A percentile compares a stretch with the other conserved stretches of the same genome.
phyloP scores from a whole-genome alignment of 108 stramenopile genomes.

The Skeletonema potamos region DNA sequence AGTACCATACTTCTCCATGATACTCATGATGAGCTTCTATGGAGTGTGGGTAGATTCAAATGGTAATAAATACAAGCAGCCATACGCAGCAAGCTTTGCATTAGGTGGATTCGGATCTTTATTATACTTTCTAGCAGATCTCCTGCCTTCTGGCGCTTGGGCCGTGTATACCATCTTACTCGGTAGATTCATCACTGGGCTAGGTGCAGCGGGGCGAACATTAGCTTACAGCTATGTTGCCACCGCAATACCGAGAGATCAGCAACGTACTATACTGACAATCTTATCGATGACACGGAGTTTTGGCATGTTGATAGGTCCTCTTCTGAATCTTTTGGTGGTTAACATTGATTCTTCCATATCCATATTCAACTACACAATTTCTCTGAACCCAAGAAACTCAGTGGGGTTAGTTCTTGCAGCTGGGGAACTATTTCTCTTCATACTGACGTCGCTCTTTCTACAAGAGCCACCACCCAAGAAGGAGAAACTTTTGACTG shows the following conservation, averaged over 20 bases:
- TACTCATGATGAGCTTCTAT: slow-evolving; percentile 13
- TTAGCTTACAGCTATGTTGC: slow-evolving; percentile 24
- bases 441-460: slow-evolving; percentile 3
- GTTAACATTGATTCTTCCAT: slow-evolving; percentile 9
- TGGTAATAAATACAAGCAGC: slow-evolving; percentile 19
- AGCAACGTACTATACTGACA: slow-evolving; percentile 16
- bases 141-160: not conserved
- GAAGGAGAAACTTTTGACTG: not conserved
- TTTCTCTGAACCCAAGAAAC: slow-evolving; percentile 13
- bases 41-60: slow-evolving; percentile 25
- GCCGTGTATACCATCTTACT: slow-evolving; percentile 6
- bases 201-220: slow-evolving; percentile 19
- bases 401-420: slow-evolving; percentile 9
- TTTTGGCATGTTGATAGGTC: slow-evolving; percentile 19
- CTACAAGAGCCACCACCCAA: slow-evolving; percentile 12
- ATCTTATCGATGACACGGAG: slow-evolving; percentile 19
- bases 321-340: slow-evolving; percentile 15
- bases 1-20: slow-evolving; percentile 5
- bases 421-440: not conserved
- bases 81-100: slow-evolving; percentile 9
- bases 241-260: slow-evolving; percentile 10
- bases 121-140: slow-evolving; percentile 15
- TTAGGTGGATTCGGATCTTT: slow-evolving; percentile 14
- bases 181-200: slow-evolving; percentile 17
- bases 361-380: not conserved